Base-by-base conservation (phyloP, 208 protist genomes). In the Leishmania amazonensis region DNA sequence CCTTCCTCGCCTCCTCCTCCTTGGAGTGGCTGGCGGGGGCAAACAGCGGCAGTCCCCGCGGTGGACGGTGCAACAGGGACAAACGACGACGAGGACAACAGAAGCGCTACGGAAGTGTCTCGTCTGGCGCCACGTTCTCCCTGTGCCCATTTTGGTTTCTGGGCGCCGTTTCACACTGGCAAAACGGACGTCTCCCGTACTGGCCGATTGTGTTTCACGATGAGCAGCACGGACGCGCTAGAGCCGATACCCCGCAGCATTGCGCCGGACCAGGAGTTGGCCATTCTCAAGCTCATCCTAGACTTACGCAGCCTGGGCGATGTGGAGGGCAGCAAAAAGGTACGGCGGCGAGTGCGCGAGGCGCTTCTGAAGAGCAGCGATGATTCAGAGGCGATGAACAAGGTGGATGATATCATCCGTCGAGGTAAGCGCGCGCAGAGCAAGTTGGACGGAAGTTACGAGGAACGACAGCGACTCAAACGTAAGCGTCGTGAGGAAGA, bases 391-490 rank as follows among this genome's bases (percentile, higher is more conserved):
- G 92, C 92, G 6, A 86, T 87, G 75, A 67, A 49, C 24, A 80
- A 83, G 19, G 89, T 91, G 15, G 85, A 91, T 3, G 83, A 90
- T 24, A 81, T 94, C 38, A 75, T 96, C n/a, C 87, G 84, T n/a
- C 90, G 84, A 57, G 87, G 82, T 45, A 84, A 72, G 74, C 83
- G 81, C 15, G 72, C 81, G 38, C 81, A 89, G 67, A 93, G 90
- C 45, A 93, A 91, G 70, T 73, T 96, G 28, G 92, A 96, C 62
- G 92, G 92, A 60, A 86, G 83, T 24, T 91, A 96, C 75, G 92
- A 96, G 68, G 85, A 76, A 53, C 84, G 84, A 49, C 85, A 88
- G 57, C 84, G 87, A 40, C 81, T 84, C 9, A 96, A 93, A 83
- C 89, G 85, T 13, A 85, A 83, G 53, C 81, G 88, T 40, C 85